Evolutionary conservation across 1,284 basidiomycete species (phyloP).

Genomic region (Cutaneotrichosporon curvatum): DNA sequence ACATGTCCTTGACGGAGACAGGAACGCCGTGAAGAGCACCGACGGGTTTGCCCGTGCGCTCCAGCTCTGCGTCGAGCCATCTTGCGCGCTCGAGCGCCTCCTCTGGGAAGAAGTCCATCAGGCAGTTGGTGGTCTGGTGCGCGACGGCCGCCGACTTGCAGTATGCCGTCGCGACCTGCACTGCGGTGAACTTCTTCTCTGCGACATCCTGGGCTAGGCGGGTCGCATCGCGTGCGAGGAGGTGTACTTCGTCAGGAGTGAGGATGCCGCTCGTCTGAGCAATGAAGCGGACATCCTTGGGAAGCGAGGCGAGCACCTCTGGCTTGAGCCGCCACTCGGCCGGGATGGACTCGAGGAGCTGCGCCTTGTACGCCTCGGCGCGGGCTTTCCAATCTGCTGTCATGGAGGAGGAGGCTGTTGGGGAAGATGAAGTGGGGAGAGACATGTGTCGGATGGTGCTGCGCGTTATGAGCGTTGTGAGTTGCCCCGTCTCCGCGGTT

Average conservation of each 20-base stretch:
- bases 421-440: no score
- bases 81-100: constrained; percentile 55
- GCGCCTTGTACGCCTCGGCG: constrained; percentile 8
- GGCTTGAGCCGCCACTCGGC: constrained; percentile 10
- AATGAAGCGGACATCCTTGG: constrained; percentile 11
- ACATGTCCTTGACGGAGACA: constrained; percentile 54
- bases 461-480: no score
- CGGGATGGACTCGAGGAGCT: constrained; percentile 10
- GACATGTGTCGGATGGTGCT: no score
- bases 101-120: constrained; percentile 63
- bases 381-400: constrained; percentile 12
- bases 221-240: constrained; percentile 36
- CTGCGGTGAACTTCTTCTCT: constrained; percentile 18
- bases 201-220: constrained; percentile 35
- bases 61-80: constrained; percentile 55
- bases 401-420: no score
- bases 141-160: constrained; percentile 23
- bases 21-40: constrained; percentile 60
- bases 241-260: constrained; percentile 20
- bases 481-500: no score
- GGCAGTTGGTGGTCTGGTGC: constrained; percentile 53
- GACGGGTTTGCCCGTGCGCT: constrained; percentile 49
- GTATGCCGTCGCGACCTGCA: constrained; percentile 30
- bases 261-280: constrained; percentile 18
- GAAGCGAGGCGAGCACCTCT: neutral